Evolutionary conservation across 2,329 filamentous ascomycete genomes (phyloP), one percentile per base, ranked within the genome.

Genomic region (Ascochyta clinopodiicola): DNA sequence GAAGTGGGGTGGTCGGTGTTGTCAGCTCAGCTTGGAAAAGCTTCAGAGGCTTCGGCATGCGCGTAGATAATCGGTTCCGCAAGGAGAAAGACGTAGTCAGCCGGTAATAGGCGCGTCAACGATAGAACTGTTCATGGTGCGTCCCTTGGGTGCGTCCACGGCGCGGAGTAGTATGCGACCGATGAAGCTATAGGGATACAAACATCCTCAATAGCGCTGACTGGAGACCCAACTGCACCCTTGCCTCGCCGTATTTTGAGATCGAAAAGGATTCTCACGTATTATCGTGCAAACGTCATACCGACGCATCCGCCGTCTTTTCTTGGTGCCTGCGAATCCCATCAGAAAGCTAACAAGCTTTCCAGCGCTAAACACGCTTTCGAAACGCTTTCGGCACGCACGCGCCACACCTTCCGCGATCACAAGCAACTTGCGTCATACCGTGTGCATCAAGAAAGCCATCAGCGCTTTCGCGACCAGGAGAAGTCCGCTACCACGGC

Each of bases 341-440:
- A 47, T 37, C 29, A 24, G 38, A 15, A 19, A 22, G 21, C 51
- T 45, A 32, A 51, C 52, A 56, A 56, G 52, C 52, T 56, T 56
- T 50, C 45, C 45, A 17, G 24, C 40, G 51, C 51, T 50, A 56
- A 17, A 31, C n/a, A 55, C 45, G 34, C 34, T 48, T 48, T 25
- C 37, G 24, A 43, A 36, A n/a, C 46, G 38, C 42, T 39, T 48
- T 47, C 21, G 44, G 44, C 19, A 47, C 29, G 54, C 54, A 57
- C 54, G 54, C 54, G 39, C 54, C 54, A 53, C 54, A 48, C 48
- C 44, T 57, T 48, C 54, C 54, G 48, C 34, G 44, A 46, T 52
- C 47, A 39, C 37, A 24, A 17, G 37, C 34, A 35, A 52, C 35
- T 52, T 57, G 54, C 54, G 54, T 57, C 54, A 57, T 57, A 57